Evolutionary conservation across 208 protist genomes (phyloP).

Genomic region (Crithidia thermophila): DNA sequence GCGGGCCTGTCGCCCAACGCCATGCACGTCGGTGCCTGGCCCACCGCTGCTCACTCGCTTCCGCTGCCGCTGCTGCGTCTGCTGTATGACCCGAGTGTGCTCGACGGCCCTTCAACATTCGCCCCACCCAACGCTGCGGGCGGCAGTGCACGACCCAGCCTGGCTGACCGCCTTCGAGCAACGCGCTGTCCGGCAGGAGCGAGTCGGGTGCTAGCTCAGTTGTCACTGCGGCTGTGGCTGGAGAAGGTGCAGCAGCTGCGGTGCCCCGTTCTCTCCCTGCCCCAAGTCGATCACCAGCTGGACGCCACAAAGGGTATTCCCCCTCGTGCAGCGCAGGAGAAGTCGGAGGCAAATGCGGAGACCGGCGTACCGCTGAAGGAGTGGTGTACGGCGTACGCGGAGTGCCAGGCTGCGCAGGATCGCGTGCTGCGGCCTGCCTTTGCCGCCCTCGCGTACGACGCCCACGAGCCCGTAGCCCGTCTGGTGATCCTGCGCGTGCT

Average conservation of each 20-base stretch:
- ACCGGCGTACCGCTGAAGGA: background rate
- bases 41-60: conserved; percentile 1
- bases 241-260: conserved; percentile 37
- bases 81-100: conserved; percentile 27
- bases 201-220: conserved; percentile 33
- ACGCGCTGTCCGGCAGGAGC: conserved; percentile 31
- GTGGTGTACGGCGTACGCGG: conserved; percentile 17
- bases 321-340: background rate
- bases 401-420: conserved; percentile 39
- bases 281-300: no score
- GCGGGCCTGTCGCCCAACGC: conserved; percentile 21
- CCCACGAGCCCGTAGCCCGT: conserved; percentile 45
- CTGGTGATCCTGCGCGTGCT: conserved; percentile 44
- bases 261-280: no score
- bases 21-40: conserved; percentile 2
- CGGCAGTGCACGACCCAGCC: background rate
- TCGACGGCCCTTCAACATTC: no score
- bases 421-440: conserved; percentile 56
- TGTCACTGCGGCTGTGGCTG: conserved; percentile 44
- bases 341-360: background rate
- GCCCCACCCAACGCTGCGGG: no score
- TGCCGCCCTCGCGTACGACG: conserved; percentile 61
- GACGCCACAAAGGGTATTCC: background rate
- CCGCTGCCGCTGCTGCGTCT: conserved; percentile 23
- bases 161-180: conserved; percentile 28